Evolutionary conservation across 371 early-diverging fungal genomes (phyloP), one percentile per base, ranked within the genome.

Genomic region (Capillidium rhysosporum): DNA sequence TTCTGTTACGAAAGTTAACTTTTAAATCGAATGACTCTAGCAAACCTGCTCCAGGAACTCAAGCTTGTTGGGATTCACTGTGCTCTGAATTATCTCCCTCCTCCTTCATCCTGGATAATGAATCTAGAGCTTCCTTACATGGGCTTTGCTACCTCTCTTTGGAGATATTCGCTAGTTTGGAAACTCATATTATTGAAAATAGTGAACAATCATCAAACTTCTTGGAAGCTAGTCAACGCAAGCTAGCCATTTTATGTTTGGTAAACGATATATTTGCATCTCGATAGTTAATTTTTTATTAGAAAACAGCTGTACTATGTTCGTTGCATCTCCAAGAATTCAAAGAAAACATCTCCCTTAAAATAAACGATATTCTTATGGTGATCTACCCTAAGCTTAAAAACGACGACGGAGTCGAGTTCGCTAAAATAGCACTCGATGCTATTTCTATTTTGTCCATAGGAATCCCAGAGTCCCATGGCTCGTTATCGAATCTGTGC

Each of bases 361-460:
- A 53, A 30, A 16, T 53, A 21, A 30, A 41, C 1, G 38, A 30
- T 10, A 21, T 53, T 9, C 29, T 53, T 8, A 20, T 25, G 8
- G 3, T 30, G 1, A 44, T 53, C 8, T 53, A 40, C 30, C 28
- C 41, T 1, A n/a, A 40, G 14, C 12, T 53, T 7, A 30, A 53
- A 24, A 8, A 10, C 5, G 40, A 23, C 2, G 54, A 53, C 12
- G 40, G 44, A 8, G 29, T 40, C 8, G 21, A 45, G 20, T 24
- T 53, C 2, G 40, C 45, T 18, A 53, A 23, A 7, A 28, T 44
- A 1, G 45, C 54, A 1, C 28, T 53, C 10, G 44, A 53, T 14
- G n/a, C 34, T 21, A 39, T 51, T 21, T 51, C 51, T 10, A 38
- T 51, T 10, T 23, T 51, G 16, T 51, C 51, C 14, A 31, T 51